Evolutionary conservation across 2,329 filamentous ascomycete species (phyloP), one percentile per base, ranked within the genome.

Genomic region (Paraphoma sp.): DNA sequence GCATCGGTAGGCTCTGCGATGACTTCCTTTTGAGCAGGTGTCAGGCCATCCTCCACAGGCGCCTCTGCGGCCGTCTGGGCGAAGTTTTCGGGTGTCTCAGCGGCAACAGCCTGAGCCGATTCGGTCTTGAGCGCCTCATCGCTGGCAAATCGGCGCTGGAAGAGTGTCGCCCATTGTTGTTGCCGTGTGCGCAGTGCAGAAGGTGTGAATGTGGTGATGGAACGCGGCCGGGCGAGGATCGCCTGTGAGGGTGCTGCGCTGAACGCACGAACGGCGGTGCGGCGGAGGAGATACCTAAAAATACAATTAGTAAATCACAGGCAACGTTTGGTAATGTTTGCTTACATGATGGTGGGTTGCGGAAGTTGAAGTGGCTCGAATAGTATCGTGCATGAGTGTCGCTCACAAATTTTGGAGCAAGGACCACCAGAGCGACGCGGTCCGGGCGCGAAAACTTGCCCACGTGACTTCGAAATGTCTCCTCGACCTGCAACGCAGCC

Each of bases 261-360:
- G 55, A 86, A 67, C 47, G 85, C 81, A 69, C 85, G 83, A 69
- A 82, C 78, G 64, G 85, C 84, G 63, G 82, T 79, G 68, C 84
- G 84, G 59, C 86, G 84, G 64, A 89, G 77, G 62, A 80, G 79
- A 77, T 82, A 83, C 86, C 85, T n/a, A 18, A 36, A 14, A 47
- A 66, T 28, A 67, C 59, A 9, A 16, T 42, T 42, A 42, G 40
- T 17, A 11, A 7, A 42, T 2, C 11, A 14, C 8, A n/a, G 16
- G 16, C 11, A 4, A 42, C n/a, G 3, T 4, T 16, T 17, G 8
- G 40, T 33, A 12, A 18, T 17, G 9, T 28, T 11, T 43, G 44
- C 67, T 51, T 62, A 67, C 67, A 70, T 69, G 57, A 49, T 64
- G 53, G 38, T 36, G 8, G 42, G n/a, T 16, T 42, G 40, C 33